These are phyloP conservation scores for Populus hybrid DNA, from an alignment of 441 rosid genomes.

Conservation along the genomic window DNA sequence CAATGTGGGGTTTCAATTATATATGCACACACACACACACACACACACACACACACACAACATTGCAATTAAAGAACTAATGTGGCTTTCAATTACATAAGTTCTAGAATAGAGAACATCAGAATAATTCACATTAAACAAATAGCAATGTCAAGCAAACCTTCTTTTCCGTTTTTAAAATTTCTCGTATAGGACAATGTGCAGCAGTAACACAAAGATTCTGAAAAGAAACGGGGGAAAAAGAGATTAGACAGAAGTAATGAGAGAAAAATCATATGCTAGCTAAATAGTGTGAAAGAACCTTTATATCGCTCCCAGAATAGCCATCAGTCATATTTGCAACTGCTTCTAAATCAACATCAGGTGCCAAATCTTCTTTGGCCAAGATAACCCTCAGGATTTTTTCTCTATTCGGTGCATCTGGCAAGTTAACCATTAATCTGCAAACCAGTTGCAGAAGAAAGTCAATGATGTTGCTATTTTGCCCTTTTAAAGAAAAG, in stretches of 20 bases:
- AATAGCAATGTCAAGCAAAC: conserved; percentile 39
- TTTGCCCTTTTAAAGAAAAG: neutral
- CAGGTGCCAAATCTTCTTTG: conserved; percentile 80
- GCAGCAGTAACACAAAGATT: conserved; percentile 96
- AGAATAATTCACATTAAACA: neutral
- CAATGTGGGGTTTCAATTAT: neutral
- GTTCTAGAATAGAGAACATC: neutral
- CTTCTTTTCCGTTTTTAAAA: conserved; percentile 91
- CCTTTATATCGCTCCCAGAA: conserved; percentile 99
- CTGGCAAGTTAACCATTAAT: conserved; percentile 98
- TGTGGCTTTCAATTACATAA: neutral
- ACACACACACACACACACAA: neutral
- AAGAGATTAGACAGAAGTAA: neutral
- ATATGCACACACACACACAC: no score
- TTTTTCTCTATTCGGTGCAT: conserved; percentile 74
- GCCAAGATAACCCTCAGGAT: conserved; percentile 77
- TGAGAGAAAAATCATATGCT: neutral
- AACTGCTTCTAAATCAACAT: conserved; percentile 73
- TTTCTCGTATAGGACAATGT: conserved; percentile 93
- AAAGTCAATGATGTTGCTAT: conserved; percentile 7
- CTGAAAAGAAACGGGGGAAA: conserved; percentile 38
- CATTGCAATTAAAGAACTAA: neutral
- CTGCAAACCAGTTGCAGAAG: conserved; percentile 34
- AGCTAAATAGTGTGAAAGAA: conserved; percentile 17
- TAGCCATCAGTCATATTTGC: conserved; percentile 95